Percentiles rank a stretch among this genome's conserved stretches.
Conservation (phyloP, 2,329 filamentous ascomycete species). For the Neopestalotiopsis rosae region DNA sequence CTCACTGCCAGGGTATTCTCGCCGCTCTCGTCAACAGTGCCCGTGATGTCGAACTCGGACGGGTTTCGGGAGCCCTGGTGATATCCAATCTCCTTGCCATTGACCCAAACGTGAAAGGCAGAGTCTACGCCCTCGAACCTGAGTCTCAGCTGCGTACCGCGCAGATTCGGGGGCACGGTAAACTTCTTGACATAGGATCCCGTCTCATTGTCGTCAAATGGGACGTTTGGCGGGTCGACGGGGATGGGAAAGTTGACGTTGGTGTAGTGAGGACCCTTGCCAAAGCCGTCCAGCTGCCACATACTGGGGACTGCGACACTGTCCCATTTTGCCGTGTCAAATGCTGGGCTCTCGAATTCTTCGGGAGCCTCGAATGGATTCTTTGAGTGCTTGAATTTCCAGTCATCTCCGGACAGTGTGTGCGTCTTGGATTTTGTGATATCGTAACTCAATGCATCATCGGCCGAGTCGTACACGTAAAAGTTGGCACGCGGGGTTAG, state of each 20-base stretch:
- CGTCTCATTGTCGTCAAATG: conserved; percentile 57
- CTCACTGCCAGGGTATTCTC: conserved; percentile 59
- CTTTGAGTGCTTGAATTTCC: conserved; percentile 50
- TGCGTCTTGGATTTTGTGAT: conserved; percentile 39
- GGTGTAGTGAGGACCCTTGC: conserved; percentile 69
- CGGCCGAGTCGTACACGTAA: conserved; percentile 52
- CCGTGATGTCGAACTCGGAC: conserved; percentile 65
- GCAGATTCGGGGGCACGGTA: conserved; percentile 44
- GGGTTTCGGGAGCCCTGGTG: conserved; percentile 67
- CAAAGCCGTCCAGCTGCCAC: conserved; percentile 75
- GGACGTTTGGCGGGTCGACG: conserved; percentile 63
- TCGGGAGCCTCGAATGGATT: conserved; percentile 45
- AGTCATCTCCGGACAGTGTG: conserved; percentile 50
- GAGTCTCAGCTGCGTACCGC: conserved; percentile 53
- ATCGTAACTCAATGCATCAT: conserved; percentile 52
- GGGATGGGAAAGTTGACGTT: conserved; percentile 73
- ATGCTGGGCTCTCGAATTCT: conserved; percentile 36
- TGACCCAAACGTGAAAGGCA: conserved; percentile 67
- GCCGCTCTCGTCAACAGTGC: conserved; percentile 41
- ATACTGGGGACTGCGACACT: conserved; percentile 68
- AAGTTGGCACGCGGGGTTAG: conserved; percentile 61
- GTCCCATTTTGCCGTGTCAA: conserved; percentile 45
- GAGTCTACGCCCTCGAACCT: conserved; percentile 69
- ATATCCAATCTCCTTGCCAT: conserved; percentile 64
- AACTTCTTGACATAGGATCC: conserved; percentile 60